Percentiles rank a stretch among this genome's conserved stretches.
These are phyloP conservation scores for Talaromyces atroroseus DNA, from an alignment of 2,329 filamentous ascomycete species.

Conservation along the genomic window DNA sequence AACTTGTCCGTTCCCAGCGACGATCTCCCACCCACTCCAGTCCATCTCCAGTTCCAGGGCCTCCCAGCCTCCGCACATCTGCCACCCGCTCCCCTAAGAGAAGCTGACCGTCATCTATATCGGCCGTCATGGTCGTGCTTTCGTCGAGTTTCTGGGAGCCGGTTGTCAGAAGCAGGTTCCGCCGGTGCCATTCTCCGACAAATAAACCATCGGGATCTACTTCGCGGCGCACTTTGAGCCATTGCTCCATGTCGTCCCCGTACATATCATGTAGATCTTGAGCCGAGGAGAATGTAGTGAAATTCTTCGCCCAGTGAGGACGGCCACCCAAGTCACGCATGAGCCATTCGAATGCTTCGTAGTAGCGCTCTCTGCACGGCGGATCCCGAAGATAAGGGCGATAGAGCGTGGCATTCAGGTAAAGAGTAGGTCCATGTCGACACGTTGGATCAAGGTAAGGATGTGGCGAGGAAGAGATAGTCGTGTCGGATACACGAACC, in stretches of 20 bases:
- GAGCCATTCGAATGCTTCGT: slow-evolving; percentile 83
- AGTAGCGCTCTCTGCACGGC: slow-evolving; percentile 70
- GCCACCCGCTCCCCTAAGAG: slow-evolving; percentile 43
- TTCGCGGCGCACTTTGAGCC: slow-evolving; percentile 61
- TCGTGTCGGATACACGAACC: slow-evolving; percentile 76
- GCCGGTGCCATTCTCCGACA: slow-evolving; percentile 81
- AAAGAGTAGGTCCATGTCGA: slow-evolving; percentile 66
- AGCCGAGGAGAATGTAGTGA: slow-evolving; percentile 52
- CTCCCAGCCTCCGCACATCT: slow-evolving; percentile 22
- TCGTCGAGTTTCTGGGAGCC: neutral
- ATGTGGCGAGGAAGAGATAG: slow-evolving; percentile 44
- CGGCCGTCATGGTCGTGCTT: slow-evolving; percentile 12
- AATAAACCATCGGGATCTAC: slow-evolving; percentile 82
- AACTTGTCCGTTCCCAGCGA: slow-evolving; percentile 20
- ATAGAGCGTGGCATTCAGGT: slow-evolving; percentile 87
- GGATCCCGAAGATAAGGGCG: slow-evolving; percentile 74
- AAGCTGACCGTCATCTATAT: slow-evolving; percentile 11
- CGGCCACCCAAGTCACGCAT: slow-evolving; percentile 78
- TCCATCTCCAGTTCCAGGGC: slow-evolving; percentile 33
- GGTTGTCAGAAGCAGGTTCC: slow-evolving; percentile 51
- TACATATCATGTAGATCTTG: slow-evolving; percentile 64
- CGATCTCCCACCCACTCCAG: slow-evolving; percentile 39
- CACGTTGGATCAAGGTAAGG: slow-evolving; percentile 70
- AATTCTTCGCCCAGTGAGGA: slow-evolving; percentile 94
- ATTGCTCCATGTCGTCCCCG: slow-evolving; percentile 60